phyloP scores from a whole-genome alignment of 352 stramenopile species.

The Elongisporangium undulatum region DNA sequence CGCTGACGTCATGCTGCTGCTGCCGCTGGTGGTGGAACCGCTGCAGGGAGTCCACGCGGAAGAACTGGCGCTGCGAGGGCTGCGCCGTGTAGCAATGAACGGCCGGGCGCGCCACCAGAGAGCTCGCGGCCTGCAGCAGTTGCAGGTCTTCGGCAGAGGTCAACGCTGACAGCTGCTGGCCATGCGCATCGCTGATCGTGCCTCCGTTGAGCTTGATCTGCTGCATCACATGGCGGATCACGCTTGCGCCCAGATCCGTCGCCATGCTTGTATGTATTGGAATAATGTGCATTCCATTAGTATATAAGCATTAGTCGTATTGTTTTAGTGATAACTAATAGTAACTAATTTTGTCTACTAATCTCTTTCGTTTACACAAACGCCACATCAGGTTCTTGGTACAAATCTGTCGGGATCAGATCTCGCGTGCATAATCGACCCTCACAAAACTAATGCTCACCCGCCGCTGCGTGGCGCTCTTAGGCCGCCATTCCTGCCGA shows the following conservation, averaged over 20 bases:
- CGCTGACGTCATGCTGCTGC: slow-evolving; percentile 6
- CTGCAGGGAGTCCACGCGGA: slow-evolving; percentile 62
- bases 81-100: slow-evolving; percentile 43
- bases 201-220: slow-evolving; percentile 33
- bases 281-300: too few species aligned
- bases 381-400: neutral
- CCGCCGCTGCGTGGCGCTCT: neutral
- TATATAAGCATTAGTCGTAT: too few species aligned
- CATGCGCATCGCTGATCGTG: slow-evolving; percentile 30
- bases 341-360: too few species aligned
- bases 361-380: neutral
- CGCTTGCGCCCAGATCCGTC: slow-evolving; percentile 19
- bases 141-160: slow-evolving; percentile 24
- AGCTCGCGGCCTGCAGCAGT: slow-evolving; percentile 49
- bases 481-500: slow-evolving; percentile 5
- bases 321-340: too few species aligned
- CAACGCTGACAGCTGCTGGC: slow-evolving; percentile 43
- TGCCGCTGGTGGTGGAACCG: slow-evolving; percentile 27
- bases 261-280: too few species aligned
- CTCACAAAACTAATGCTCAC: neutral
- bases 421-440: neutral
- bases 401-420: neutral
- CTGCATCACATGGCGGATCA: slow-evolving; percentile 35
- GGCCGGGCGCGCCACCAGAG: slow-evolving; percentile 36
- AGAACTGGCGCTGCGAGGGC: slow-evolving; percentile 49